Base-by-base conservation (phyloP, 2,329 filamentous ascomycete species). In the Alternaria conjuncta region DNA sequence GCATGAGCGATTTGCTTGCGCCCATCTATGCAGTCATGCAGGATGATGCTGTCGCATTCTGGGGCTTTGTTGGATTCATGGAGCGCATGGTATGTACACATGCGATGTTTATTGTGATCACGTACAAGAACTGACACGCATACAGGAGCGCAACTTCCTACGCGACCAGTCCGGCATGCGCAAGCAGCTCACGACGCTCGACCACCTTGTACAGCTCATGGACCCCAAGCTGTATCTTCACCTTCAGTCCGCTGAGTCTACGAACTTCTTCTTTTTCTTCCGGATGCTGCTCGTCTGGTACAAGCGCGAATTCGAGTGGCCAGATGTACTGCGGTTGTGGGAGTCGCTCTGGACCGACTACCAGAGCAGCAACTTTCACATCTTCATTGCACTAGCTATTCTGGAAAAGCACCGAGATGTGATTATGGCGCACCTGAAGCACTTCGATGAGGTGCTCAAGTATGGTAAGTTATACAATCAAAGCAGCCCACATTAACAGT, bases 261-360 rank as follows among this genome's bases (percentile, higher is more conserved):
- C 96, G 23, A 99, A 99, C 79, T 99, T 99, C 81, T 99, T 99
- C 82, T 99, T 99, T 84, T 98, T 99, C 85, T 99, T 98, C 88
- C 92, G 96, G 64, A 98, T 98, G 96, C 86, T 99, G 32, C 86
- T 99, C 1, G 96, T 99, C 10, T 99, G 96, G 96, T 99, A 96
- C 81, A 99, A 99, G 84, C 91, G 96, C 51, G 96, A 99, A 80
- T 99, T 99, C 73, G 87, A 89, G 70, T 99, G 95, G 93, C 79
- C 86, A 51, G 94, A 98, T 75, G 89, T 97, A 11, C 83, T 98
- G 32, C 88, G 92, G 18, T 83, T 99, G 5, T 99, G 96, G 96
- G 96, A 99, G 80, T 86, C 88, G 0, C 83, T 98, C 3, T 99
- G 96, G 96, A 98, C 96, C 2, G 96, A 99, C 78, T 96, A 91